phyloP scores from a whole-genome alignment of 352 stramenopile species.

The Phytophthora ramorum region DNA sequence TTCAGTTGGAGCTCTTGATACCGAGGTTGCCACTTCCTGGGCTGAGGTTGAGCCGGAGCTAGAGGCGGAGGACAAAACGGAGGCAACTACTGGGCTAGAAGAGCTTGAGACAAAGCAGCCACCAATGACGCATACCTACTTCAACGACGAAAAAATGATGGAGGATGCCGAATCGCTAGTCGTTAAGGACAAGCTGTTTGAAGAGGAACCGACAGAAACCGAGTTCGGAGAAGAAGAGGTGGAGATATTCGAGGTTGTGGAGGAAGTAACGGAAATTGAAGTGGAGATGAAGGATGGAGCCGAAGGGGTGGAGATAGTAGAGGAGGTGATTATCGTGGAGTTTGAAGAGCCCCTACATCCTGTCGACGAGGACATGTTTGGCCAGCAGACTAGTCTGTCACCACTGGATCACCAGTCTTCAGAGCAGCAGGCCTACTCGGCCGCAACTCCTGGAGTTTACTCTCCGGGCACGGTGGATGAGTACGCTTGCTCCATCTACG shows the following conservation, averaged over 20 bases:
- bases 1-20: conserved; percentile 14
- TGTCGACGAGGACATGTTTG: conserved; percentile 30
- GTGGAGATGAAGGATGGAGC: conserved; percentile 9
- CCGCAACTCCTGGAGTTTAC: conserved; percentile 27
- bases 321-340: conserved; percentile 16
- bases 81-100: conserved; percentile 1
- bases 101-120: conserved; percentile 23
- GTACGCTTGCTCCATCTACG: conserved; percentile 63
- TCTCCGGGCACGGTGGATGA: conserved; percentile 53
- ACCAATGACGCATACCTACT: conserved; percentile 6
- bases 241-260: conserved; percentile 10
- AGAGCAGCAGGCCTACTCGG: neutral
- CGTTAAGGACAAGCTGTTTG: conserved; percentile 5
- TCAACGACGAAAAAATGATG: conserved; percentile 7
- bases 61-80: conserved; percentile 22
- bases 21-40: conserved; percentile 1
- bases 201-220: conserved; percentile 14
- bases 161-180: conserved; percentile 4
- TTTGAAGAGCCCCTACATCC: conserved; percentile 16
- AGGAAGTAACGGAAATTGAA: conserved; percentile 24
- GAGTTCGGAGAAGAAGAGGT: conserved; percentile 21
- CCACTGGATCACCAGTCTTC: conserved; percentile 3
- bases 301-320: conserved; percentile 4
- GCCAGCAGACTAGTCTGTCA: conserved; percentile 20
- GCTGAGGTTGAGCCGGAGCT: conserved; percentile 6